Evolutionary conservation across 805 yeast species (phyloP).

Genomic region (Candida pseudoglaebosa): DNA sequence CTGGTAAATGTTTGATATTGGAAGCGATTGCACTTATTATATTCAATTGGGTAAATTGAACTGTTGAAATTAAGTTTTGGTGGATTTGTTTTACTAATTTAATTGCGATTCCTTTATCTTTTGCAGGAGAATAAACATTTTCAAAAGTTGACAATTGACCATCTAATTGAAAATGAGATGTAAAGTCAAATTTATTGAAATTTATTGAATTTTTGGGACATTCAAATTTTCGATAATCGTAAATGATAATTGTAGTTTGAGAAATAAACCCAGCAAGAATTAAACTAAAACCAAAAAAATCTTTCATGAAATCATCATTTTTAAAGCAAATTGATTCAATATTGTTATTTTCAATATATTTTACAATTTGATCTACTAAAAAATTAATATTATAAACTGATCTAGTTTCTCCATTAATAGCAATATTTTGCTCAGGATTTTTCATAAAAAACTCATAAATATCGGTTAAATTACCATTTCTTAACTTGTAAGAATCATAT

Average conservation of each 20-base stretch:
- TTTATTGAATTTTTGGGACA: not conserved
- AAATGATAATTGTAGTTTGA: conserved; percentile 28
- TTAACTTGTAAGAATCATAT: conserved; percentile 52
- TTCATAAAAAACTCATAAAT: conserved; percentile 55
- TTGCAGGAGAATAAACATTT: conserved; percentile 28
- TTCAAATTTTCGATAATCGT: not conserved
- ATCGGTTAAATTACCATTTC: conserved; percentile 76
- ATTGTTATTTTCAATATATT: conserved; percentile 13
- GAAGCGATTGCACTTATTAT: conserved; percentile 53
- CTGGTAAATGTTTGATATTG: conserved; percentile 45
- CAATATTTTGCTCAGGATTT: conserved; percentile 23
- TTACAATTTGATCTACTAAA: conserved; percentile 19
- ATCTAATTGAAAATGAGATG: not conserved
- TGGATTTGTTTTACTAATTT: conserved; percentile 16
- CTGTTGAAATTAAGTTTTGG: conserved; percentile 11
- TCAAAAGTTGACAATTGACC: conserved; percentile 12
- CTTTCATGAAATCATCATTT: conserved; percentile 18
- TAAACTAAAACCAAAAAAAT: conserved; percentile 32
- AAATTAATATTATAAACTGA: conserved; percentile 19
- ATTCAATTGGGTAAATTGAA: conserved; percentile 46
- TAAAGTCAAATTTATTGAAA: not conserved
- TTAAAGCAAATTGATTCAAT: conserved; percentile 22
- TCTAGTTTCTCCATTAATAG: conserved; percentile 15
- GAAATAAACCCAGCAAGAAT: conserved; percentile 43
- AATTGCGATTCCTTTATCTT: conserved; percentile 37